These are phyloP conservation scores for Malassezia sp. DNA, from an alignment of 1,284 basidiomycete species.

Conservation along the genomic window DNA sequence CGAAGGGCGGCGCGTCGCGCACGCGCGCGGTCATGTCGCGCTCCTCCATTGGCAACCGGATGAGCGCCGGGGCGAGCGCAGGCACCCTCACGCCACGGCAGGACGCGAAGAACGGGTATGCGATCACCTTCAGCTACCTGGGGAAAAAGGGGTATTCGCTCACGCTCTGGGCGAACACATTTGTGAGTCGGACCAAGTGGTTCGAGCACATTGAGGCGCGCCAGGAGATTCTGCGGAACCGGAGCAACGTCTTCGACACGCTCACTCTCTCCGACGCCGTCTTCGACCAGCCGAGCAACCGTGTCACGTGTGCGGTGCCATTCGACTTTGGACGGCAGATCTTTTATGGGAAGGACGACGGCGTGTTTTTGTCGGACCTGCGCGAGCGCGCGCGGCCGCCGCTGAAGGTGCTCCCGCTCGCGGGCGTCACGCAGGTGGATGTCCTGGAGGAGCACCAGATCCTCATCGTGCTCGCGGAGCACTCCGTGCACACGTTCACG, in stretches of 20 bases:
- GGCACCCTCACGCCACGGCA: slow-evolving; percentile 49
- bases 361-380: slow-evolving; percentile 84
- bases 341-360: slow-evolving; percentile 93
- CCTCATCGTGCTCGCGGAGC: slow-evolving; percentile 75
- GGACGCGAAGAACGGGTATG: slow-evolving; percentile 75
- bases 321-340: slow-evolving; percentile 75
- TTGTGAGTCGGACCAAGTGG: slow-evolving; percentile 82
- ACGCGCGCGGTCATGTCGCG: slow-evolving; percentile 51
- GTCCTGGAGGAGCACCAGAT: slow-evolving; percentile 93
- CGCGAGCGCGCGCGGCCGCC: slow-evolving; percentile 60
- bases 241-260: slow-evolving; percentile 78
- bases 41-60: slow-evolving; percentile 46
- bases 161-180: slow-evolving; percentile 81
- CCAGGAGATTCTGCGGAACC: slow-evolving; percentile 70
- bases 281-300: slow-evolving; percentile 65
- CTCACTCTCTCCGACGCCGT: slow-evolving; percentile 74
- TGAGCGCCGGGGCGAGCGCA: slow-evolving; percentile 33
- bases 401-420: slow-evolving; percentile 73
- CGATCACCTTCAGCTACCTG: slow-evolving; percentile 83
- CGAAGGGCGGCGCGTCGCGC: slow-evolving; percentile 41
- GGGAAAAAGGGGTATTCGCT: slow-evolving; percentile 86
- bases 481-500: slow-evolving; percentile 90
- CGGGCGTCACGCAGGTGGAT: slow-evolving; percentile 88
- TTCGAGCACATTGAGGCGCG: slow-evolving; percentile 81
- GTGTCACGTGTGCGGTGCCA: slow-evolving; percentile 83